Base-by-base conservation (phyloP, 768 basidiomycete species). In the Mycena leptocephala region DNA sequence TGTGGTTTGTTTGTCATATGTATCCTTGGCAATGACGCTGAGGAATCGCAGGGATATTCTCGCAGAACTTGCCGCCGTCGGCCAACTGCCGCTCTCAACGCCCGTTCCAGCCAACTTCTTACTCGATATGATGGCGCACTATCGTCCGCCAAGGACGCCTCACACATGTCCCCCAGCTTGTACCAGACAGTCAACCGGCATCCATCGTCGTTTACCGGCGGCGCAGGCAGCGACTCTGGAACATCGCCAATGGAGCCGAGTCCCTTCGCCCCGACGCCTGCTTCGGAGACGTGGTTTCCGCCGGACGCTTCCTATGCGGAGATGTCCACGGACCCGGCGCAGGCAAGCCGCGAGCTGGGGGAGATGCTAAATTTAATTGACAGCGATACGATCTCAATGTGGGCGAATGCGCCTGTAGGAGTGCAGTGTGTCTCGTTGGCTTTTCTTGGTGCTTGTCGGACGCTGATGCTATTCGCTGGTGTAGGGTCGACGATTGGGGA, bases 11-110 rank as follows among this genome's bases (percentile, higher is more conserved):
- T 39, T 35, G n/a, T 0, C 28, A 20, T 13, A 14, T 41, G 22
- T 28, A 16, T 41, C 22, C 11, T 28, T 16, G 37, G 28, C 6
- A 13, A 32, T 30, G 8, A 41, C n/a, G 14, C 24, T 39, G 13
- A 28, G n/a, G 48, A 51, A 14, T 48, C 48, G 41, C 48, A 46
- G 59, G 59, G 80, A 80, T 51, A 76, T 80, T 24, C 67, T 81
- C 5, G 55, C 53, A 35, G 81, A 80, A 65, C 70, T 81, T 24
- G 81, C 80, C 5, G 63, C 37, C 55, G 76, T 76, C 18, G 77
- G 81, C 2, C 24, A 53, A 28, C 10, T 53, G 26, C 20, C n/a
- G 24, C 51, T 53, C 28, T 26, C 51, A 8, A 53, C n/a, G n/a
- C n/a, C n/a, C n/a, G n/a, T n/a, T n/a, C n/a, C n/a, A n/a, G n/a